Percentiles rank a stretch among this genome's conserved stretches.
phyloP scores from a whole-genome alignment of 495 filamentous ascomycete genomes.

The Collariella sp. region DNA sequence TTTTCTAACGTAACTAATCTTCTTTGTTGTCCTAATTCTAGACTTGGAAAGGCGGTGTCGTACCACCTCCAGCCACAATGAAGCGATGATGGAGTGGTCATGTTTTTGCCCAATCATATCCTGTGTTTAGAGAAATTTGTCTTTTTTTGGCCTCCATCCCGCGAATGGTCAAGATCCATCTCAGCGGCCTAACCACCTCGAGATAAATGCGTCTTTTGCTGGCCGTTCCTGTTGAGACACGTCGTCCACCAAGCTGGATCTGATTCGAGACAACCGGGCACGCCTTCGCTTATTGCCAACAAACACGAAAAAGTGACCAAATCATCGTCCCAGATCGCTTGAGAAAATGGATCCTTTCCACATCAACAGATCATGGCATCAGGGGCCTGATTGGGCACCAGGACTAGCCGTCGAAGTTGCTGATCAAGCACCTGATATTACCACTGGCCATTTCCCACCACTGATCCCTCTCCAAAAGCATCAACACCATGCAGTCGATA shows the following conservation, averaged over 20 bases:
- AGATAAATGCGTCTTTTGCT: not conserved
- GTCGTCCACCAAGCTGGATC: not conserved
- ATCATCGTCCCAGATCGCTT: not conserved
- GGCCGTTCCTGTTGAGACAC: not conserved
- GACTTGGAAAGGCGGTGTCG: no score
- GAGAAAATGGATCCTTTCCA: not conserved
- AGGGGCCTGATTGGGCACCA: not conserved
- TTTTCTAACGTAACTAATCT: no score
- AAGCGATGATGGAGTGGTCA: not conserved
- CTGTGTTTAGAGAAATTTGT: not conserved
- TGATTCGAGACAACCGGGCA: not conserved
- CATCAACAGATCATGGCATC: not conserved
- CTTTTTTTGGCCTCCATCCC: not conserved
- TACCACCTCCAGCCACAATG: no score
- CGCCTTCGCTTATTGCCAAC: not conserved
- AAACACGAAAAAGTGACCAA: not conserved
- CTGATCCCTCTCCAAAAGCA: not conserved
- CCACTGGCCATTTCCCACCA: no score
- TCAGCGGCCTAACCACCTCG: not conserved
- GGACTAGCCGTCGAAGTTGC: not conserved
- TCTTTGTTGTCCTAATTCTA: no score
- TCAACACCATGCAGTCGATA: not conserved
- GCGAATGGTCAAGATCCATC: not conserved
- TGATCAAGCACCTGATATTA: no score
- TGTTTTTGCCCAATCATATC: not conserved